phyloP scores from a whole-genome alignment of 1,284 basidiomycete species.

The Apiotrichum montevideense region DNA sequence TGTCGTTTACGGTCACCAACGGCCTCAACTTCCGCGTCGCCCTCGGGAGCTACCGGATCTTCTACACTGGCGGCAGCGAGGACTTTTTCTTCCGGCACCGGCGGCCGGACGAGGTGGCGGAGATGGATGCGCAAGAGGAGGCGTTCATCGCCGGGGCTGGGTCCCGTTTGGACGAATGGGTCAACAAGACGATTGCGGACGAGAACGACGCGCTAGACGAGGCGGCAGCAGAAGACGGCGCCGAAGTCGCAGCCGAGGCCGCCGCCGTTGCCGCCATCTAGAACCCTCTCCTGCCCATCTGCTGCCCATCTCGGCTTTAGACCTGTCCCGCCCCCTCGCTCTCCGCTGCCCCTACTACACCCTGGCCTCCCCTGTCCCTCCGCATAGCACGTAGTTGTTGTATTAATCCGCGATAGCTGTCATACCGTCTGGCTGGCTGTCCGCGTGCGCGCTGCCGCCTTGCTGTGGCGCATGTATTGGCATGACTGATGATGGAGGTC shows the following conservation, averaged over 20 bases:
- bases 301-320: no score
- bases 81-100: slow-evolving; percentile 40
- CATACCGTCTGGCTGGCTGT: neutral
- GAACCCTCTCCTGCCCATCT: no score
- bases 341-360: no score
- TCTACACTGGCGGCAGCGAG: slow-evolving; percentile 57
- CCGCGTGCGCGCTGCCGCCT: no score
- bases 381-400: neutral
- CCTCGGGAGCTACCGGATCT: slow-evolving; percentile 62
- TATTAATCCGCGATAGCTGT: neutral
- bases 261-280: neutral
- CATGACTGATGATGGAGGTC: no score
- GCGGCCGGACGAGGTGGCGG: neutral
- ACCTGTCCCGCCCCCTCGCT: no score
- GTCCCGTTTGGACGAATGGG: slow-evolving; percentile 23
- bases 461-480: no score
- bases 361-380: no score
- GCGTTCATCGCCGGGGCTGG: slow-evolving; percentile 12
- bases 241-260: neutral
- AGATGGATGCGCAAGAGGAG: slow-evolving; percentile 15
- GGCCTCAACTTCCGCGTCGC: slow-evolving; percentile 55
- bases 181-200: slow-evolving; percentile 26
- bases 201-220: slow-evolving; percentile 2
- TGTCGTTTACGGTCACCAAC: slow-evolving; percentile 30
- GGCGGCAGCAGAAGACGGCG: neutral